A percentile compares a stretch with the other conserved stretches of the same genome.
Conservation (phyloP, 148 eudicot species). For the Amaranthus palmeri region DNA sequence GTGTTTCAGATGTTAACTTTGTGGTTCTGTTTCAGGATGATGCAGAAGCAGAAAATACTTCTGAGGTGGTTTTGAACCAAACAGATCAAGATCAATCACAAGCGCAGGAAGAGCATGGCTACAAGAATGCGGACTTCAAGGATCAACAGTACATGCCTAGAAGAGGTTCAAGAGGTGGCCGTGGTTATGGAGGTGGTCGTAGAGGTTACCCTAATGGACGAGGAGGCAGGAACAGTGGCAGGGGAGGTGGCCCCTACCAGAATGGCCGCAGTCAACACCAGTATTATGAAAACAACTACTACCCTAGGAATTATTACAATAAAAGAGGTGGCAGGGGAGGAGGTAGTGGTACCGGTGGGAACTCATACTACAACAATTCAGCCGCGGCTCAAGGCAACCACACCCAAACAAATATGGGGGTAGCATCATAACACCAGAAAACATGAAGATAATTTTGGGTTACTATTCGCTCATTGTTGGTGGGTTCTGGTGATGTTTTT, state of each 20-base stretch:
- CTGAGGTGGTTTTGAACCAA: slow-evolving; percentile 34
- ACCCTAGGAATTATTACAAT: slow-evolving; percentile 45
- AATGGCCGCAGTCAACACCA: slow-evolving; percentile 54
- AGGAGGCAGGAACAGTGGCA: slow-evolving; percentile 58
- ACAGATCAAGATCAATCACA: slow-evolving; percentile 30
- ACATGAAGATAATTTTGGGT: neutral
- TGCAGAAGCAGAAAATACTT: slow-evolving; percentile 30
- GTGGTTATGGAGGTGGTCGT: slow-evolving; percentile 48
- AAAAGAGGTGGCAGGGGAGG: slow-evolving; percentile 41
- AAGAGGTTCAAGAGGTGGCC: slow-evolving; percentile 52
- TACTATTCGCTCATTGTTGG: slow-evolving; percentile 11
- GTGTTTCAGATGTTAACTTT: neutral
- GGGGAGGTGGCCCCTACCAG: slow-evolving; percentile 63
- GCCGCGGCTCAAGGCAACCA: slow-evolving; percentile 33
- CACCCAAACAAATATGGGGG: slow-evolving; percentile 29
- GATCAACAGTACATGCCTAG: slow-evolving; percentile 43
- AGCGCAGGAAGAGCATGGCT: slow-evolving; percentile 27
- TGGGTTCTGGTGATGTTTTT: slow-evolving; percentile 18
- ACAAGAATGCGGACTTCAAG: slow-evolving; percentile 29
- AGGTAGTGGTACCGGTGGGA: slow-evolving; percentile 26
- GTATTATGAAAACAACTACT: slow-evolving; percentile 47
- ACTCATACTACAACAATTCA: slow-evolving; percentile 33
- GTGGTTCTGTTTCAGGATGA: slow-evolving; percentile 35
- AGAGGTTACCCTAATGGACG: slow-evolving; percentile 69
- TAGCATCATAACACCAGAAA: slow-evolving; percentile 23